Conservation (phyloP, 495 filamentous ascomycete genomes). For the Halenospora varia region DNA sequence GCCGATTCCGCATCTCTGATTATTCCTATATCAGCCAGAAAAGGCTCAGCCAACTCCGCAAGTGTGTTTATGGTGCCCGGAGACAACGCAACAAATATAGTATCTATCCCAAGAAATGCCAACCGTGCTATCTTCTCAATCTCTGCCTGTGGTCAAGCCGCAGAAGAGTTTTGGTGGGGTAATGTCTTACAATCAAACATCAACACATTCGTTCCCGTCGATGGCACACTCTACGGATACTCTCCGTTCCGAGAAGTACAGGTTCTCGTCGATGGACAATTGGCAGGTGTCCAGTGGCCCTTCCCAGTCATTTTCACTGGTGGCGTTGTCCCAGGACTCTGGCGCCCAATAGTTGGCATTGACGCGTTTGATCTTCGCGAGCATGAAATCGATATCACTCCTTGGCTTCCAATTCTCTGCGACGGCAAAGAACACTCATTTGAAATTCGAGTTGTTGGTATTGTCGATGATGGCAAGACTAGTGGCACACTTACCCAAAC, state of each 20-base stretch:
- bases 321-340: conserved; percentile 75
- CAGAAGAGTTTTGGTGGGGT: conserved; percentile 88
- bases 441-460: conserved; percentile 63
- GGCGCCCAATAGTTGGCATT: conserved; percentile 81
- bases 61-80: conserved; percentile 70
- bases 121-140: conserved; percentile 72
- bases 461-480: conserved; percentile 46
- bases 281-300: conserved; percentile 81
- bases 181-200: conserved; percentile 68
- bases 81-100: conserved; percentile 55
- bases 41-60: conserved; percentile 44
- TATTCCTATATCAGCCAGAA: conserved; percentile 68
- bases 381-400: conserved; percentile 81
- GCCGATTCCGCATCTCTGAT: conserved; percentile 58
- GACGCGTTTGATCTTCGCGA: conserved; percentile 79
- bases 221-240: conserved; percentile 60
- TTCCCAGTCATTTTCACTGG: conserved; percentile 88
- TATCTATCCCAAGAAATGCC: conserved; percentile 56
- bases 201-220: conserved; percentile 53
- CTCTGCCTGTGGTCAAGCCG: conserved; percentile 70
- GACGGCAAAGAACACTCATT: conserved; percentile 65
- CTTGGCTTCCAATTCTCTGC: conserved; percentile 66
- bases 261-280: conserved; percentile 66
- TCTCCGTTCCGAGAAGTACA: conserved; percentile 83
- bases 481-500: conserved; percentile 48